phyloP scores from a whole-genome alignment of 2,329 filamentous ascomycete genomes.

The Cryoendolithus antarcticus region DNA sequence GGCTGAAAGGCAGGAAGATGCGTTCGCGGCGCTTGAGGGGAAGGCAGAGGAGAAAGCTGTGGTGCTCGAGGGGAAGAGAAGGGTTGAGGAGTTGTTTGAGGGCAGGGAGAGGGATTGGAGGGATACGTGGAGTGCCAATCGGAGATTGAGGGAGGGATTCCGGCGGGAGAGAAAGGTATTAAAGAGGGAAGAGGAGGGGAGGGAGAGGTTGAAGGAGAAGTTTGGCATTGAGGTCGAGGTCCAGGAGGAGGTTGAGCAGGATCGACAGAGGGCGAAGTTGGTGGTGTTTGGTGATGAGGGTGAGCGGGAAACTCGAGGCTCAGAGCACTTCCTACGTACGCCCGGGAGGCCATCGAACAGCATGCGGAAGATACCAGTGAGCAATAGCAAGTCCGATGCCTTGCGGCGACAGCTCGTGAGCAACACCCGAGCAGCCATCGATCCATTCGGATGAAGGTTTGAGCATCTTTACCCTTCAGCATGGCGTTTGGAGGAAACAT shows the following conservation, averaged over 20 bases:
- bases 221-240: constrained; percentile 69
- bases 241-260: constrained; percentile 58
- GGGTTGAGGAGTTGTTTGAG: constrained; percentile 58
- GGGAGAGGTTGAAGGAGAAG: constrained; percentile 55
- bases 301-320: constrained; percentile 17
- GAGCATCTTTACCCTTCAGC: too few relatives aligned
- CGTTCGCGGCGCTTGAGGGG: constrained; percentile 63
- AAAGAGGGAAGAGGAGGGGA: constrained; percentile 48
- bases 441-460: constrained; percentile 53
- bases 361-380: not conserved
- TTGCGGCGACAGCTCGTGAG: constrained; percentile 55
- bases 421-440: constrained; percentile 60
- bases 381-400: constrained; percentile 40
- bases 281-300: constrained; percentile 54
- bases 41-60: constrained; percentile 57
- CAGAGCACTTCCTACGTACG: not conserved
- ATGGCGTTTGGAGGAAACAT: too few relatives aligned
- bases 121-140: constrained; percentile 69
- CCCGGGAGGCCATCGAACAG: not conserved
- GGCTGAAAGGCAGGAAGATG: constrained; percentile 45
- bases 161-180: constrained; percentile 44
- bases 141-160: constrained; percentile 55
- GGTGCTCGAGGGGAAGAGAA: constrained; percentile 41
- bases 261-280: constrained; percentile 54
- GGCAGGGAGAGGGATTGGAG: constrained; percentile 58